Conservation (phyloP, 768 basidiomycete genomes). For the Lentinus brumalis region DNA sequence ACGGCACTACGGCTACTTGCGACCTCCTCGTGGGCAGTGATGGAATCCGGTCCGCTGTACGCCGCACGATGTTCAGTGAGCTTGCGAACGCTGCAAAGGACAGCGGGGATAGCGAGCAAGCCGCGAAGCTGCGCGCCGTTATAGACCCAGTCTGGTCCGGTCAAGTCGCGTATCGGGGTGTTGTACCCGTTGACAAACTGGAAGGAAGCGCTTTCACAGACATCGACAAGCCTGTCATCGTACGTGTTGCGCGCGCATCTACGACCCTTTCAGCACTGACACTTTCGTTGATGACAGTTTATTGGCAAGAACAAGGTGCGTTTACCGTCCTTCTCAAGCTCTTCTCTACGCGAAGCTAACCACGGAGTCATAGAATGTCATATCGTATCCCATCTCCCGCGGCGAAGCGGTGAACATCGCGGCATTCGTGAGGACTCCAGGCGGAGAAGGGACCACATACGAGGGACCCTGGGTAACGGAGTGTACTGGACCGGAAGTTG, state of each 20-base stretch:
- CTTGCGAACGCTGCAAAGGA: slow-evolving; percentile 10
- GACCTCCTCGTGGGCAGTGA: slow-evolving; percentile 32
- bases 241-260: not conserved
- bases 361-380: slow-evolving; percentile 33
- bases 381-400: slow-evolving; percentile 30
- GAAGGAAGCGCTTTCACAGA: too few relatives aligned
- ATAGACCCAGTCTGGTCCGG: slow-evolving; percentile 44
- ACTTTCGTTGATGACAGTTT: slow-evolving; percentile 18
- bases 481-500: slow-evolving; percentile 17
- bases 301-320: slow-evolving; percentile 23
- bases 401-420: slow-evolving; percentile 28
- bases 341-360: slow-evolving; percentile 1
- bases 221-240: slow-evolving; percentile 1
- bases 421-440: slow-evolving; percentile 22
- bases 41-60: slow-evolving; percentile 30
- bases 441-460: slow-evolving; percentile 20
- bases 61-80: slow-evolving; percentile 21
- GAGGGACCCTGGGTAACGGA: slow-evolving; percentile 21
- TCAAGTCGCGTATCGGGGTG: slow-evolving; percentile 39
- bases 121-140: slow-evolving; percentile 11
- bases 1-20: slow-evolving; percentile 24
- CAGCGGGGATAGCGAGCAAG: slow-evolving; percentile 1
- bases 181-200: slow-evolving; percentile 25
- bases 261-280: not conserved
- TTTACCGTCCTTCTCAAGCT: not conserved